phyloP scores from a whole-genome alignment of 345 rosid genomes.

The Murraya paniculata region DNA sequence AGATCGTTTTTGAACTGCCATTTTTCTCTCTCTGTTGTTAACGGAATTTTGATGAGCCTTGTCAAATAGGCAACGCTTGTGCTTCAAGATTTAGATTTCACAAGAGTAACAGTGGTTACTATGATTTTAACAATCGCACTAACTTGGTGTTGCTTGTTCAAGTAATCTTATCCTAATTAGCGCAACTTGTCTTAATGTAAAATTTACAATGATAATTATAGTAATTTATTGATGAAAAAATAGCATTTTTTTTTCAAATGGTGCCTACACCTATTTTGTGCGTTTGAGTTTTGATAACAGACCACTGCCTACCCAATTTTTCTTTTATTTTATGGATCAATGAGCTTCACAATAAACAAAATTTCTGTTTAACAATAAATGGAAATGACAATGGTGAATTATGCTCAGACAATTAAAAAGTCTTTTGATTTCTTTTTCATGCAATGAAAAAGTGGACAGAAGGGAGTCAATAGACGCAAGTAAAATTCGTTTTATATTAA shows the following conservation, averaged over 20 bases:
- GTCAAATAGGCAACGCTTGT: not conserved
- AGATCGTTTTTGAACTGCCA: no score
- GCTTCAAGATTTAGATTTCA: not conserved
- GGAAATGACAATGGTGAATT: no score
- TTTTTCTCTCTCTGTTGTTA: not conserved
- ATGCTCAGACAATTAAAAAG: not conserved
- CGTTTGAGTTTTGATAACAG: not conserved
- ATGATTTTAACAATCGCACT: not conserved
- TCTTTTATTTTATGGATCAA: no score
- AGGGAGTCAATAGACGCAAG: conserved; percentile 7
- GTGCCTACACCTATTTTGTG: not conserved
- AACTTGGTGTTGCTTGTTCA: not conserved
- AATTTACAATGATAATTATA: not conserved
- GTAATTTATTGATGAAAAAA: not conserved
- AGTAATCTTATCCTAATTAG: not conserved
- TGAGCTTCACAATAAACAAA: no score
- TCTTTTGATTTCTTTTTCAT: not conserved
- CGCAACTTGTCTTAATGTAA: not conserved
- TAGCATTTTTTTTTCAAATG: not conserved
- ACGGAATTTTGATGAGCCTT: not conserved
- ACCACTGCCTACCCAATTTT: not conserved
- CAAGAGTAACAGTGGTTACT: not conserved
- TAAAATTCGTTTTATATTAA: not conserved
- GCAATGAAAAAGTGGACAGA: not conserved
- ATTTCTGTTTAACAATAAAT: no score